A percentile compares a stretch with the other conserved stretches of the same genome.
Evolutionary conservation across 176 grass and related monocot genomes (phyloP).

Genomic region (Stipa capillata): DNA sequence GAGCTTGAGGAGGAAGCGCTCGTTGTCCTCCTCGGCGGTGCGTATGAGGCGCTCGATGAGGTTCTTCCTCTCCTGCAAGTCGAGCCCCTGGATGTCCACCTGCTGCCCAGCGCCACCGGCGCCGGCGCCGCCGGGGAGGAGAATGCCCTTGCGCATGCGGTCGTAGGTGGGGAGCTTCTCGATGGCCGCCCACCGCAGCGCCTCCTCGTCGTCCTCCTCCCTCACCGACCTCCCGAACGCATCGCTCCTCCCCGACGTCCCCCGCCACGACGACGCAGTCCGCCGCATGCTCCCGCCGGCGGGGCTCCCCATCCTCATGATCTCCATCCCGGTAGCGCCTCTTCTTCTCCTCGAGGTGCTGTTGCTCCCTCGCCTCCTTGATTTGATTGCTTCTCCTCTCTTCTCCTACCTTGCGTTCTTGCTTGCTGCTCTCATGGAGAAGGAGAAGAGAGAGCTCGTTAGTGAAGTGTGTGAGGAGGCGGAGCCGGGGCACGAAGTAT

Average conservation of each 20-base stretch:
- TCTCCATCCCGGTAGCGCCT: conserved; percentile 19
- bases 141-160: conserved; percentile 75
- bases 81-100: conserved; percentile 66
- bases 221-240: conserved; percentile 49
- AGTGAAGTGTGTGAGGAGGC: background rate
- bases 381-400: background rate
- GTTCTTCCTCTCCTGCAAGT: conserved; percentile 55
- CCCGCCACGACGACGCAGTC: conserved; percentile 56
- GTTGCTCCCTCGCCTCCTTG: background rate
- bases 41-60: conserved; percentile 68
- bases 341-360: too few relatives aligned
- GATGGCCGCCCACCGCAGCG: conserved; percentile 83
- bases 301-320: conserved; percentile 30
- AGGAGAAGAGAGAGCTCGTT: background rate
- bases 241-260: conserved; percentile 35
- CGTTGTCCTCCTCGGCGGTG: conserved; percentile 95
- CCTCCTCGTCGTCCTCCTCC: conserved; percentile 95
- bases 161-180: conserved; percentile 95
- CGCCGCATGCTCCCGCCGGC: conserved; percentile 27
- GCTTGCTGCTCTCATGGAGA: background rate
- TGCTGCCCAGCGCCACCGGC: conserved; percentile 14
- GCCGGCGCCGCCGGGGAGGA: background rate
- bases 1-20: conserved; percentile 87
- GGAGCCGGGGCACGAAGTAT: background rate
- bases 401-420: background rate